Conservation (phyloP, 192 early-diverging fungal species). For the Martensiomyces pterosporus region DNA sequence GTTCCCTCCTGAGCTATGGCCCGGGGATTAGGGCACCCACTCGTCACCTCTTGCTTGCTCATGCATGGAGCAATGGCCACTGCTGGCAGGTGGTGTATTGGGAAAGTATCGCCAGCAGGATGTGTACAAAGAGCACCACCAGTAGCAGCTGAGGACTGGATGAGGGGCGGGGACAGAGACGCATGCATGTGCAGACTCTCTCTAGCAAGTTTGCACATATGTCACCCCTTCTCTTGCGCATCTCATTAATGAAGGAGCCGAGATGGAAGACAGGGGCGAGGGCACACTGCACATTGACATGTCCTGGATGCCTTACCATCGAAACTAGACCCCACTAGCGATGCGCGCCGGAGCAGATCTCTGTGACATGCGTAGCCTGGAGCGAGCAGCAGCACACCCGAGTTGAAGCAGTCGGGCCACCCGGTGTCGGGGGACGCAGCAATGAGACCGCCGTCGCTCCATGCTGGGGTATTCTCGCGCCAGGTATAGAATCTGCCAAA, state of each 20-base stretch:
- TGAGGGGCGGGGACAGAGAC: too few relatives aligned
- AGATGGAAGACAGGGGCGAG: slow-evolving; percentile 1
- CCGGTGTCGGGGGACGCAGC: slow-evolving; percentile 89
- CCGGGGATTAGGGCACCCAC: too few relatives aligned
- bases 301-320: slow-evolving; percentile 63
- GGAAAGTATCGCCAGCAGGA: too few relatives aligned
- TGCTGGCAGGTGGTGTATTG: too few relatives aligned
- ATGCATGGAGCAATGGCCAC: too few relatives aligned
- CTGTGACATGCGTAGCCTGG: slow-evolving; percentile 59
- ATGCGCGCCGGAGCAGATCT: slow-evolving; percentile 47
- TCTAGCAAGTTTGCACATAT: too few relatives aligned
- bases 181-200: too few relatives aligned
- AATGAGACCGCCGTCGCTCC: slow-evolving; percentile 54
- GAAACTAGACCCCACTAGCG: slow-evolving; percentile 58
- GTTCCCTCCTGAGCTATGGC: too few relatives aligned
- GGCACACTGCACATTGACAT: neutral
- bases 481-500: slow-evolving; percentile 55
- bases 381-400: slow-evolving; percentile 74
- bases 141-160: too few relatives aligned
- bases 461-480: slow-evolving; percentile 25
- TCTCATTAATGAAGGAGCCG: slow-evolving; percentile 1
- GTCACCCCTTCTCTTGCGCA: too few relatives aligned
- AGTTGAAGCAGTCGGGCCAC: slow-evolving; percentile 98
- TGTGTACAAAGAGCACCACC: too few relatives aligned
- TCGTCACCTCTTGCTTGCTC: too few relatives aligned